Base-by-base conservation (phyloP, 2,329 filamentous ascomycete species). In the Thelonectria discophora region DNA sequence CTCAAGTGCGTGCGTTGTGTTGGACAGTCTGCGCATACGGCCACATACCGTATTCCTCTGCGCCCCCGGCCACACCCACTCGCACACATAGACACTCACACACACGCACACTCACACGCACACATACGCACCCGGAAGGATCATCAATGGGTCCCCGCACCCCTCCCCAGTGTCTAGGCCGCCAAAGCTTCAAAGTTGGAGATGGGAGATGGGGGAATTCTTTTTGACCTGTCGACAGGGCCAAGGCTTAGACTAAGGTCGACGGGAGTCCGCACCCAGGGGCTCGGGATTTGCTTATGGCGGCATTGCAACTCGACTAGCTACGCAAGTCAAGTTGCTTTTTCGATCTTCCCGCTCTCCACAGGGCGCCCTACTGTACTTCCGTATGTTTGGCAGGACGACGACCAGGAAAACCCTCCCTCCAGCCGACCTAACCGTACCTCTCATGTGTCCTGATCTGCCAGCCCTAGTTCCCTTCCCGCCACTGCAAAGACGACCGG, bases 321-420 rank as follows among this genome's bases (percentile, higher is more conserved):
- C 58, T 37, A 55, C 37, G 34, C 52, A 55, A 30, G 47, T 57
- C 40, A 49, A 52, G 39, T 66, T 65, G 55, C 58, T 67, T 70
- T 70, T 60, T 66, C 65, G 66, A 70, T 70, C 68, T 70, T 51
- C 63, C 65, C 65, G 65, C 58, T 34, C 66, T 66, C 68, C 66
- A 62, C 66, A 62, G 37, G 37, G 45, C 42, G 30, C 45, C 17
- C 20, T n/a, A n/a, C n/a, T n/a, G n/a, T 21, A 9, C 3, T 18
- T 30, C 30, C 8, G 45, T 21, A 37, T 56, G 34, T 46, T 21
- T 45, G 56, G 58, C 54, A 68, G 63, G 64, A 24, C 46, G 62
- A 34, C 54, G n/a, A n/a, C 39, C 62, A 46, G 40, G 56, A 58
- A 55, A 42, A 18, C 60, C 65, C 66, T 56, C 42, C 17, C 63